phyloP scores from a whole-genome alignment of 768 basidiomycete genomes.

The Naganishia onofrii region DNA sequence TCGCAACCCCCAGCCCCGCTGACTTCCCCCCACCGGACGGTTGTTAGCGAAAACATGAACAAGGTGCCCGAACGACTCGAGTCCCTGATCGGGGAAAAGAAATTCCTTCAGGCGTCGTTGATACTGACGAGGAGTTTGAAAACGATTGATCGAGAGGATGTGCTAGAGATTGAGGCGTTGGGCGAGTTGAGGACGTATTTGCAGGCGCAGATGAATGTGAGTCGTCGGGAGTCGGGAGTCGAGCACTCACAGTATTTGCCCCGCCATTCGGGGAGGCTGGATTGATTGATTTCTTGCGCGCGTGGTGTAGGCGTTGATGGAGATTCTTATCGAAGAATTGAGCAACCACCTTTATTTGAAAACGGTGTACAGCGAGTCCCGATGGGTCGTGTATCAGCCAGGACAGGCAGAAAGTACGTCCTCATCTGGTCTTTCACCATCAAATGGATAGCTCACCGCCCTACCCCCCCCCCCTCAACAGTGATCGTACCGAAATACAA shows the following conservation, averaged over 20 bases:
- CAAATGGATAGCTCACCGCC: too few species aligned
- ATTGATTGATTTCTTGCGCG: not conserved
- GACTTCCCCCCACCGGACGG: too few species aligned
- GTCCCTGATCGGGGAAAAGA: slow-evolving; percentile 91
- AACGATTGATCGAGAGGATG: slow-evolving; percentile 83
- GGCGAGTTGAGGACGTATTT: slow-evolving; percentile 83
- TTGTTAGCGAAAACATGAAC: slow-evolving; percentile 81
- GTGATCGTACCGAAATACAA: slow-evolving; percentile 28
- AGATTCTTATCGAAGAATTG: slow-evolving; percentile 90
- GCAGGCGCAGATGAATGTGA: slow-evolving; percentile 75
- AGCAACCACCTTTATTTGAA: slow-evolving; percentile 97
- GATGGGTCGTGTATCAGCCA: slow-evolving; percentile 80
- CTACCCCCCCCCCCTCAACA: not conserved
- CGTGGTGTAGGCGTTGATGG: slow-evolving; percentile 76
- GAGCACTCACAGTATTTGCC: too few species aligned
- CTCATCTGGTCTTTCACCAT: too few species aligned
- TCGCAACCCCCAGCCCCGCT: too few species aligned
- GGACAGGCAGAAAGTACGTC: slow-evolving; percentile 73
- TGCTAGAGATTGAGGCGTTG: slow-evolving; percentile 93
- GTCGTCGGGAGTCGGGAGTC: slow-evolving; percentile 44
- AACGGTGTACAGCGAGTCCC: slow-evolving; percentile 89
- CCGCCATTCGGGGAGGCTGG: too few species aligned
- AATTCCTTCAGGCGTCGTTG: slow-evolving; percentile 80
- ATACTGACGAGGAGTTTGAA: slow-evolving; percentile 84
- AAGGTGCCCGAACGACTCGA: slow-evolving; percentile 87